phyloP scores from a whole-genome alignment of 192 early-diverging fungal genomes.

The Coemansia sp. region DNA sequence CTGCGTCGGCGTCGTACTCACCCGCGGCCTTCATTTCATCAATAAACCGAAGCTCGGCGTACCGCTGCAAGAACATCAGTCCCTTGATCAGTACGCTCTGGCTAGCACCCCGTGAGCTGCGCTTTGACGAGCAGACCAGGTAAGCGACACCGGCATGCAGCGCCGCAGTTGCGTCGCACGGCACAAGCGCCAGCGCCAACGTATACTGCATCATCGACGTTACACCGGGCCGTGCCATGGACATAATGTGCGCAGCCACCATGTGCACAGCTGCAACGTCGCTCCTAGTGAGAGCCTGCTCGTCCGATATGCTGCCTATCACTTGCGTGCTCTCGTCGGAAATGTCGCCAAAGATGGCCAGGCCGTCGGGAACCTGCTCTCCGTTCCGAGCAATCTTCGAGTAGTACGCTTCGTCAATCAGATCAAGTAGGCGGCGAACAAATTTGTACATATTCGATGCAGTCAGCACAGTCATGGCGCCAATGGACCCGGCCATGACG shows the following conservation, averaged over 20 bases:
- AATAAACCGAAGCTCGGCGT: conserved; percentile 36
- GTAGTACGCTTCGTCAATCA: conserved; percentile 27
- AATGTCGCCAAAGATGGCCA: neutral
- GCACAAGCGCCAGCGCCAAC: conserved; percentile 24
- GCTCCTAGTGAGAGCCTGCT: conserved; percentile 2
- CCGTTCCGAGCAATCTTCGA: neutral
- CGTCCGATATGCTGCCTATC: neutral
- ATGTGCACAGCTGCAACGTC: conserved; percentile 36
- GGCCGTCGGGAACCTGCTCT: neutral
- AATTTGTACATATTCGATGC: conserved; percentile 44
- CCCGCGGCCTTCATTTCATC: conserved; percentile 17
- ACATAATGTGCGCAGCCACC: conserved; percentile 30
- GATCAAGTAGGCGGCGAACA: conserved; percentile 29
- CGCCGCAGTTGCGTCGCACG: conserved; percentile 26
- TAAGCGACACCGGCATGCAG: conserved; percentile 38
- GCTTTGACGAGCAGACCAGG: conserved; percentile 3
- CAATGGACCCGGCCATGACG: conserved; percentile 17
- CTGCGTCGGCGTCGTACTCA: neutral
- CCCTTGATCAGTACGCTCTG: conserved; percentile 29
- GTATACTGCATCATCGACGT: conserved; percentile 33
- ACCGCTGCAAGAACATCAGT: conserved; percentile 31
- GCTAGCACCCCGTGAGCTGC: neutral
- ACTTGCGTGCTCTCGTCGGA: neutral
- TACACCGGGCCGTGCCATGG: conserved; percentile 5
- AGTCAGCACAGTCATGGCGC: conserved; percentile 16